A percentile compares a stretch with the other conserved stretches of the same genome.
Evolutionary conservation across 176 grass and related monocot genomes (phyloP).

Genomic region (Chloris gayana): DNA sequence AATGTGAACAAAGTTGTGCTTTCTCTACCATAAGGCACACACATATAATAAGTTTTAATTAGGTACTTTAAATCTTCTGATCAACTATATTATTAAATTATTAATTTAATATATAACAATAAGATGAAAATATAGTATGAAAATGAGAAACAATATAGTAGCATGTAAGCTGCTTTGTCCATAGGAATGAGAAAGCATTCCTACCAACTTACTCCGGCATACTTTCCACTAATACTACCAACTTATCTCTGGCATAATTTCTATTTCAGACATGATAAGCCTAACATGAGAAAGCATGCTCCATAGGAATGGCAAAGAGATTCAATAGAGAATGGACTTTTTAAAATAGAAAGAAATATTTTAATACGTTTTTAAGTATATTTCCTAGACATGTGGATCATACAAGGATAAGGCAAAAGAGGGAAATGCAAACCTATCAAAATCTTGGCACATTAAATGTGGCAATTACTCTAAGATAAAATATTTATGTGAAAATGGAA

Average conservation of each 20-base stretch:
- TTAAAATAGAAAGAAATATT: background rate
- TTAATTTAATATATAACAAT: background rate
- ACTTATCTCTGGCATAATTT: background rate
- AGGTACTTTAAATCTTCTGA: background rate
- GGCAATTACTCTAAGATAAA: background rate
- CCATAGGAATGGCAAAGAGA: background rate
- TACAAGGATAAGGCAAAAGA: background rate
- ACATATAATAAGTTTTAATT: background rate
- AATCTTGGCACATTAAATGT: conserved; percentile 6
- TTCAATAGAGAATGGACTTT: background rate
- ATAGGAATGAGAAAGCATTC: too few species aligned
- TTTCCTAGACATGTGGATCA: background rate
- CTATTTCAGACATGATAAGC: background rate
- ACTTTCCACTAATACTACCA: background rate
- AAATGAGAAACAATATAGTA: background rate
- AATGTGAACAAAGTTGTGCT: background rate
- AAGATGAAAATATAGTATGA: background rate
- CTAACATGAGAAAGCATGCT: background rate
- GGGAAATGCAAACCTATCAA: background rate
- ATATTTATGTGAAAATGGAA: conserved; percentile 1
- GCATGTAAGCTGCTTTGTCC: background rate
- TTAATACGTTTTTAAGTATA: background rate
- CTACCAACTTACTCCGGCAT: too few species aligned
- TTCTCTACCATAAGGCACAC: background rate
- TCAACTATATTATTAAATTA: background rate